Evolutionary conservation across 257 asterid genomes (phyloP).

Genomic region (Ocimum tenuiflorum): DNA sequence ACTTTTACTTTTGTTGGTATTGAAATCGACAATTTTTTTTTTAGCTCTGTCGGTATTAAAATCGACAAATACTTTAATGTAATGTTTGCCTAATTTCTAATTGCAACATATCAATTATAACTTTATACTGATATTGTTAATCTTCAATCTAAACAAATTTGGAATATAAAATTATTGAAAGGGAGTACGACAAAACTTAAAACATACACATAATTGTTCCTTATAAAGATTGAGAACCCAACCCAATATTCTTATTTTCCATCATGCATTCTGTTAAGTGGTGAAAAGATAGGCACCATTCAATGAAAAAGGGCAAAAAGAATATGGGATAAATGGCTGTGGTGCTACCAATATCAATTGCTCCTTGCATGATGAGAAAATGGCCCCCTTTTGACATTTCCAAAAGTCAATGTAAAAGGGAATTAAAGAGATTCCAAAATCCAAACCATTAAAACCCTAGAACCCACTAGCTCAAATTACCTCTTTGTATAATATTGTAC

Average conservation of each 20-base stretch:
- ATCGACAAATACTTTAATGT: too few relatives aligned
- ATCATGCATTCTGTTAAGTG: constrained; percentile 14
- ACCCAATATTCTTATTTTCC: neutral
- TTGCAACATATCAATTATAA: too few relatives aligned
- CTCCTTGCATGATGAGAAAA: constrained; percentile 4
- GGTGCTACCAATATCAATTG: constrained; percentile 7
- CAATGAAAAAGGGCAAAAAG: constrained; percentile 16
- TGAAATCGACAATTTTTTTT: too few relatives aligned
- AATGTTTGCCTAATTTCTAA: too few relatives aligned
- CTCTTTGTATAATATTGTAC: too few relatives aligned
- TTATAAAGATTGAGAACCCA: too few relatives aligned
- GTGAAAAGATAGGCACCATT: constrained; percentile 26
- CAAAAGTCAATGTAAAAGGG: constrained; percentile 30
- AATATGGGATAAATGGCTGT: constrained; percentile 22
- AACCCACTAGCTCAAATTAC: constrained; percentile 7
- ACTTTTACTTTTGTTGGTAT: too few relatives aligned
- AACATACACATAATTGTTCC: neutral
- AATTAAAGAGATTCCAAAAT: constrained; percentile 2
- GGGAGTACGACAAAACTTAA: neutral
- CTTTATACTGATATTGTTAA: too few relatives aligned
- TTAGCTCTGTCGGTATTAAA: too few relatives aligned
- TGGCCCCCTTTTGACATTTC: constrained; percentile 26
- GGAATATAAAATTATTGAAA: too few relatives aligned
- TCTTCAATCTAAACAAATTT: too few relatives aligned
- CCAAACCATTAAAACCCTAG: constrained; percentile 23